Percentiles rank a stretch among this genome's conserved stretches.
Conservation (phyloP, 306 rosid genomes). For the Quercus mongolica region DNA sequence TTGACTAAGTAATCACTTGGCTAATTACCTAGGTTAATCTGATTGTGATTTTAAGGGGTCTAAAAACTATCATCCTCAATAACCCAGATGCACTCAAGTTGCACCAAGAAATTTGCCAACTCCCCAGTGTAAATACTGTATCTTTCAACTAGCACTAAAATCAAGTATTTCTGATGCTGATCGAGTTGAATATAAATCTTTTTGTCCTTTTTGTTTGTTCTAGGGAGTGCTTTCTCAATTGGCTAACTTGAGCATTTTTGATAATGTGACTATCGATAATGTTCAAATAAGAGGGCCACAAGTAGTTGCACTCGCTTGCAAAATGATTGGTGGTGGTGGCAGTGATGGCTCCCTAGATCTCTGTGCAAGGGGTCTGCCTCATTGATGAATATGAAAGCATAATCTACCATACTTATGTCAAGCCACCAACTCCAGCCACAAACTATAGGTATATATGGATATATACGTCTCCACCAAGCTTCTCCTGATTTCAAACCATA, state of each 20-base stretch:
- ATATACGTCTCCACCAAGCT: background rate
- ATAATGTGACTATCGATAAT: conserved; percentile 44
- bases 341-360: conserved; percentile 78
- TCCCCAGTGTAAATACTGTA: conserved; percentile 42
- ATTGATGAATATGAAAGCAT: conserved; percentile 72
- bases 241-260: conserved; percentile 65
- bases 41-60: no score
- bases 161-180: no score
- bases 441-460: conserved; percentile 52
- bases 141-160: background rate
- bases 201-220: background rate
- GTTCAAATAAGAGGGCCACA: conserved; percentile 52
- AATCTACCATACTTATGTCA: conserved; percentile 74
- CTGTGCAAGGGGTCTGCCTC: conserved; percentile 79
- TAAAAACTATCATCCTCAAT: conserved; percentile 50
- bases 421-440: conserved; percentile 68
- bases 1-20: no score
- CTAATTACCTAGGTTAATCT: no score
- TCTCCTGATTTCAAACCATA: no score
- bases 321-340: conserved; percentile 86
- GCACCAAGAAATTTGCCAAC: conserved; percentile 83
- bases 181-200: no score
- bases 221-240: conserved; percentile 69
- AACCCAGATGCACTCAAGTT: conserved; percentile 59
- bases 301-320: conserved; percentile 86